A percentile compares a stretch with the other conserved stretches of the same genome.
Evolutionary conservation across 192 early-diverging fungal species (phyloP).

Genomic region (Glomus cerebriforme): DNA sequence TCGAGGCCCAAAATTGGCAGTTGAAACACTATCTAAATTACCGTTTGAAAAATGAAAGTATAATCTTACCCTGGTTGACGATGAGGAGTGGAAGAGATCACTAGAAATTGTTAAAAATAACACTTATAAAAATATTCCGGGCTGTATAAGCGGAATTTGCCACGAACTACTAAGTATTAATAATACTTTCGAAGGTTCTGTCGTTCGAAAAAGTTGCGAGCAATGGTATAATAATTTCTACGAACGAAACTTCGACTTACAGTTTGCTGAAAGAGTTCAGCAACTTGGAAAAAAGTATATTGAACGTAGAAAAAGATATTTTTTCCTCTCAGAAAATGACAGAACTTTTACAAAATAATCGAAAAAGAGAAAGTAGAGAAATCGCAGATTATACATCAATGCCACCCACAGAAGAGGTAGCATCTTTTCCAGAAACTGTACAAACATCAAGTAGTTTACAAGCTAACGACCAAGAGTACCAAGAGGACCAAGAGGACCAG

Average conservation of each 20-base stretch:
- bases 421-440: too few relatives aligned
- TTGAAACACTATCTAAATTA: slow-evolving; percentile 6
- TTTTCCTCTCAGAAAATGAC: neutral
- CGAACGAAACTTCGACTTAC: neutral
- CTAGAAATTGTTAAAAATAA: neutral
- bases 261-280: neutral
- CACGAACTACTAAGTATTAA: neutral
- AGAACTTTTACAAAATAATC: neutral
- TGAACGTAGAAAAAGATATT: neutral
- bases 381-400: too few relatives aligned
- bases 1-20: neutral
- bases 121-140: neutral
- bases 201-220: neutral
- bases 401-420: too few relatives aligned
- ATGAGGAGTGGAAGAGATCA: slow-evolving; percentile 6
- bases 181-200: neutral
- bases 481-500: too few relatives aligned
- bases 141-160: neutral
- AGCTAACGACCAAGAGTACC: too few relatives aligned
- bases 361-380: neutral
- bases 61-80: neutral
- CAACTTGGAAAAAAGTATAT: neutral
- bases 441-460: too few relatives aligned
- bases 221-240: slow-evolving; percentile 7
- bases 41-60: slow-evolving; percentile 3